Base-by-base conservation (phyloP, 106 monocot species). In the Dendrobium huoshanense region DNA sequence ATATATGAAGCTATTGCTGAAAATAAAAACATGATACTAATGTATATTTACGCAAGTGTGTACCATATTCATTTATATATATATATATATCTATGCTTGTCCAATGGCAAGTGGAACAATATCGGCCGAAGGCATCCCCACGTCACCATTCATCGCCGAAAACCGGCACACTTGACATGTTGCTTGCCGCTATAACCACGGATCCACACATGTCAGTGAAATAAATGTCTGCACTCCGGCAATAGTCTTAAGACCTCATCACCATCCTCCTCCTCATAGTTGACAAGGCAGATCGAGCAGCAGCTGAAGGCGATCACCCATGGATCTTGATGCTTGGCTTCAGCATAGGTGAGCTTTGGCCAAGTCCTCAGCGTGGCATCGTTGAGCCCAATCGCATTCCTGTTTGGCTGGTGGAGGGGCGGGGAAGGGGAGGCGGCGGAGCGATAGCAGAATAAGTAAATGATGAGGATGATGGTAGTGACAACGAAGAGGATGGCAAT, bases 101-200 rank as follows among this genome's bases (percentile, higher is more conserved):
- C 2, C 37, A 37, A 37, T 54, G 75, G 61, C 78, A 27, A 59
- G 59, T 6, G 78, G 58, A 19, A 41, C 37, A 1, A 78, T 33
- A 24, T 78, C 58, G 8, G 51, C 55, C 3, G 59, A 33, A 15
- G 78, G 78, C 55, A 29, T 78, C 16, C 56, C 31, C 58, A 78
- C 40, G 10, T 33, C 56, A 5, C 33, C 6, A 4, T 55, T 83
- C 77, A 78, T 49, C 67, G 87, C 81, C 37, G 89, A 85, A 3
- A 78, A 80, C 55, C 89, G 89, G 80, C 89, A 89, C 72, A 89
- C 74, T 9, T 87, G 89, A 73, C 89, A 89, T 0, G 87, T 84
- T 4, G 89, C 82, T 22, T 77, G 81, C 74, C 55, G 75, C 80
- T 80, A 54, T 16, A 89, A 80, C 89, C 89, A 89, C 9, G 87